Evolutionary conservation across 495 filamentous ascomycete species (phyloP).

Genomic region (Pyrenula massariospora): DNA sequence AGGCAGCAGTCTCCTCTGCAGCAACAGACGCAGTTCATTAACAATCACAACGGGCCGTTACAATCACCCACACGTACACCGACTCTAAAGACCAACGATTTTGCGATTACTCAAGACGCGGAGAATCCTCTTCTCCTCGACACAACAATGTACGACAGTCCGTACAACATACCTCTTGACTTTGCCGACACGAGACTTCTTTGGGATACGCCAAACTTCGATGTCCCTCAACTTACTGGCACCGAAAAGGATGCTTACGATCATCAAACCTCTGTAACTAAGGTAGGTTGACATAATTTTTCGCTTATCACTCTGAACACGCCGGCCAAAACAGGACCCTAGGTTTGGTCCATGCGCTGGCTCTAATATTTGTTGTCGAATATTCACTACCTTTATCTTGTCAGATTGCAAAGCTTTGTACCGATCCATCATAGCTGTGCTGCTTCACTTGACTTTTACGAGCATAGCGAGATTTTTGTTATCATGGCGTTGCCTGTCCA

Average conservation of each 20-base stretch:
- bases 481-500: too few species aligned
- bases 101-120: neutral
- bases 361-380: too few species aligned
- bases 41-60: neutral
- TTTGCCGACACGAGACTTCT: constrained; percentile 1
- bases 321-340: too few species aligned
- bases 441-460: too few species aligned
- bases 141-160: constrained; percentile 1
- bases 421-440: too few species aligned
- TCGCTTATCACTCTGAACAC: too few species aligned
- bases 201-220: constrained; percentile 1
- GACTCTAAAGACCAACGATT: neutral
- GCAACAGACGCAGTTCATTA: neutral
- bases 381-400: too few species aligned
- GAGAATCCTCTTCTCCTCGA: neutral
- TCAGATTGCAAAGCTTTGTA: too few species aligned
- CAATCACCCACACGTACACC: neutral
- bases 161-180: neutral
- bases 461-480: too few species aligned
- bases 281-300: too few species aligned
- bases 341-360: too few species aligned
- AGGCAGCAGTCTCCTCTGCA: neutral
- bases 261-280: too few species aligned
- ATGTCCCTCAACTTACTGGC: neutral
- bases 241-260: neutral